These are phyloP conservation scores for Penicillium angulare DNA, from an alignment of 495 filamentous ascomycete genomes.

Conservation along the genomic window DNA sequence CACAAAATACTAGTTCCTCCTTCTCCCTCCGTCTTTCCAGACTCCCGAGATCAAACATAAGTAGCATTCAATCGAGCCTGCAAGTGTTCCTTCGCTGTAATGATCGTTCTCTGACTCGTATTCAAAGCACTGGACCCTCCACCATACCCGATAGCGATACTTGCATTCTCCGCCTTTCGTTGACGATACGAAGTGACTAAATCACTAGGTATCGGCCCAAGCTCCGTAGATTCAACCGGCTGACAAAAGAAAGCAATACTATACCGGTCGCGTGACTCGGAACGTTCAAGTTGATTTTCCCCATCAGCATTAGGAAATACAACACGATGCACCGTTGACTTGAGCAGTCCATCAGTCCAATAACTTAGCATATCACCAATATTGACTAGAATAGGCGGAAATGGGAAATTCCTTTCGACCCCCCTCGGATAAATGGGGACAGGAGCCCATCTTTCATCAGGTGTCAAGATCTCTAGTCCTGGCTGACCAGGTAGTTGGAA, in stretches of 20 bases:
- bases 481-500: constrained; percentile 71
- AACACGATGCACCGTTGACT: constrained; percentile 77
- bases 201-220: constrained; percentile 66
- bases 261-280: constrained; percentile 60
- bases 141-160: constrained; percentile 18
- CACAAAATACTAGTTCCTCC: not conserved
- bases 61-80: constrained; percentile 4
- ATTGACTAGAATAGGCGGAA: constrained; percentile 75
- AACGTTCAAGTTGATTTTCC: no score
- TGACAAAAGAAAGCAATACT: constrained; percentile 84
- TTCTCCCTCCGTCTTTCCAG: no score
- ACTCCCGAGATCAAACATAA: no score
- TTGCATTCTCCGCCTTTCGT: not conserved
- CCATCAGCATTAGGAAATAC: constrained; percentile 52
- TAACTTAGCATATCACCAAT: constrained; percentile 79
- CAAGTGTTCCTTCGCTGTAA: constrained; percentile 77
- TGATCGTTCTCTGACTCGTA: constrained; percentile 42
- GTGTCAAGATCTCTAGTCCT: constrained; percentile 72
- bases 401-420: constrained; percentile 16
- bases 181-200: constrained; percentile 34
- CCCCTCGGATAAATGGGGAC: constrained; percentile 22
- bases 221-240: constrained; percentile 58
- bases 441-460: constrained; percentile 27
- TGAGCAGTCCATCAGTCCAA: constrained; percentile 76
- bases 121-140: constrained; percentile 14